Evolutionary conservation across 441 rosid species (phyloP), one percentile per base, ranked within the genome.

Genomic region (Eutrema salsugineum): DNA sequence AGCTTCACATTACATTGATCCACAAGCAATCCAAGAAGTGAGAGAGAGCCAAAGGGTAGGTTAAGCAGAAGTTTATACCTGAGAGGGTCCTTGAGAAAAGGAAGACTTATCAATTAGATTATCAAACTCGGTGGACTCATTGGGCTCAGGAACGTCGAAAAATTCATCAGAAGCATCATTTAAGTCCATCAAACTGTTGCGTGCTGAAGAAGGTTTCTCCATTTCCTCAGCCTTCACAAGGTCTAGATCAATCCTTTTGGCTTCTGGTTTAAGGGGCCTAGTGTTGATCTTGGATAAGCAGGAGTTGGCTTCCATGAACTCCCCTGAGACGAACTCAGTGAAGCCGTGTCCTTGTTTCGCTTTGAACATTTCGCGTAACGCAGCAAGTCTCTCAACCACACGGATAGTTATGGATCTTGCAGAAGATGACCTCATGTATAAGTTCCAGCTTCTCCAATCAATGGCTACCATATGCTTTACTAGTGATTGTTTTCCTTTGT

Each of bases 381-480:
- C 99, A 74, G 97, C 95, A 73, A 95, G 80, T 72, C 91, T 83
- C 76, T 89, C 97, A 47, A 93, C 91, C 93, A 89, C 84, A 58
- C 86, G 79, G 48, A 91, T 88, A 32, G 98, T 93, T 53, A 88
- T 78, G 20, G 91, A 74, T 82, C 94, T 81, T 63, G 87, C 82
- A 33, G 88, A 82, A 20, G 97, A 68, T 56, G 89, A 90, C 19
- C 82, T 79, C 47, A 88, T 55, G 73, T 85, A 87, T 65, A 84
- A 66, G 77, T 85, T 93, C 96, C 98, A 89, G 66, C 73, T 88
- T 76, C 86, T 91, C 98, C 99, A 93, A 73, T 95, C 93, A 54
- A 89, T 79, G 28, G 99, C 85, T 57, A 95, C 87, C 99, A 95
- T 95, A 82, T 93, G 98, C 68, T 88, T 95, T 30, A 95, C 97